Evolutionary conservation across 2,329 filamentous ascomycete species (phyloP).

Genomic region (Diaporthe citriasiana): DNA sequence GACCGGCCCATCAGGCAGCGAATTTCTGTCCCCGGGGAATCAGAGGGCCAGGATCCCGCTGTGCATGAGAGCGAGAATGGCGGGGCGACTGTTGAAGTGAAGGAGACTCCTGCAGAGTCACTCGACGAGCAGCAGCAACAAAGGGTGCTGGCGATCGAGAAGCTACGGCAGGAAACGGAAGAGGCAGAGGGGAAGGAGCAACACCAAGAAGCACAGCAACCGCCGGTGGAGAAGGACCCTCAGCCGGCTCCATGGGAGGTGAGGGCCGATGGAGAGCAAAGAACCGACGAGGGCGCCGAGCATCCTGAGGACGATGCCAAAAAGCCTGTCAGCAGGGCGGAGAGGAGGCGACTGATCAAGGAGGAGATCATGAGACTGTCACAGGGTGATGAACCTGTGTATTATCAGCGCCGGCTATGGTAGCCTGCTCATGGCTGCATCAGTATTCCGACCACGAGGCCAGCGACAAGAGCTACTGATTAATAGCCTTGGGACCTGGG

Average conservation of each 20-base stretch:
- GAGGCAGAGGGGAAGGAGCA: constrained; percentile 4
- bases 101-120: constrained; percentile 41
- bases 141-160: constrained; percentile 24
- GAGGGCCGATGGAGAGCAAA: constrained; percentile 12
- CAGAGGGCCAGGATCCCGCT: constrained; percentile 13
- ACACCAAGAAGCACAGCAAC: background rate
- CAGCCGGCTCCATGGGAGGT: constrained; percentile 40
- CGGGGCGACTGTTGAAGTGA: constrained; percentile 38
- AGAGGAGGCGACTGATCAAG: constrained; percentile 70
- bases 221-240: constrained; percentile 19
- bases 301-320: constrained; percentile 56
- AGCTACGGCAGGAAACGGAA: constrained; percentile 19
- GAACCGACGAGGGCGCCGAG: constrained; percentile 47
- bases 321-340: constrained; percentile 65
- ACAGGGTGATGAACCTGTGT: constrained; percentile 60
- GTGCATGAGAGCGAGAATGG: constrained; percentile 44
- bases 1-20: constrained; percentile 52
- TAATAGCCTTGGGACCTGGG: background rate
- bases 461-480: too few relatives aligned
- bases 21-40: constrained; percentile 8
- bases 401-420: constrained; percentile 70
- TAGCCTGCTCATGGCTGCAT: constrained; percentile 47
- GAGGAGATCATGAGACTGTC: constrained; percentile 67
- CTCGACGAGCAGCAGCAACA: constrained; percentile 43
- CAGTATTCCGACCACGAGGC: background rate